Evolutionary conservation across 495 filamentous ascomycete species (phyloP), one percentile per base, ranked within the genome.

Genomic region (Hapsidospora chrysogenum): DNA sequence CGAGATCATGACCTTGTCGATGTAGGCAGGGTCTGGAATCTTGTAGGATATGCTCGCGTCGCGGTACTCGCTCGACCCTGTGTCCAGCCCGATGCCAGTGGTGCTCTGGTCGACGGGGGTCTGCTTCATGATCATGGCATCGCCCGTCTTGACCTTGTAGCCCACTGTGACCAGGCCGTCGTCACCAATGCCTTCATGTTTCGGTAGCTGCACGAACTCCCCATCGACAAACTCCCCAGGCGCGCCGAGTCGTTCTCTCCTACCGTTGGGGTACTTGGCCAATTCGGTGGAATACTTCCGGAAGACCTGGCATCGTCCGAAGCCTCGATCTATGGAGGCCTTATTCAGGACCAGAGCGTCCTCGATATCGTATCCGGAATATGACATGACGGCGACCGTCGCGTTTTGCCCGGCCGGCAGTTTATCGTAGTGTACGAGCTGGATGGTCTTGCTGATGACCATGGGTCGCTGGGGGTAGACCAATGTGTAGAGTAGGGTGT

Each of bases 321-420:
- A 96, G 5, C 89, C 92, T 41, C 89, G 71, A 50, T 99, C 89
- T 27, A 78, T 74, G 1, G 84, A 93, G 18, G 84, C 84, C 60
- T 93, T 94, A 65, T 96, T 99, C 38, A 99, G 50, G 2, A 99
- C 86, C 4, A 99, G 66, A 10, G 89, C 92, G 64, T 99, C 89
- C 64, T 99, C 89, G 48, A 96, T 96, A 73, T 99, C 92, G 56
- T 99, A 99, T 10, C 89, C 89, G 3, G 85, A 94, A 54, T 92
- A 99, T 44, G 84, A 92, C 92, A 96, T 96, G 46, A 99, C 92
- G 7, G 89, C 89, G 21, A 99, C 89, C 8, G 80, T 92, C 2
- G 92, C 92, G 39, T 92, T 94, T 45, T 99, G 89, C 2, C 89
- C 89, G 15, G 89, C 89, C 1, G 89, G 89, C 4, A 99, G 71